phyloP scores from a whole-genome alignment of 140 eudicot genomes.

The Senecio squalidus region DNA sequence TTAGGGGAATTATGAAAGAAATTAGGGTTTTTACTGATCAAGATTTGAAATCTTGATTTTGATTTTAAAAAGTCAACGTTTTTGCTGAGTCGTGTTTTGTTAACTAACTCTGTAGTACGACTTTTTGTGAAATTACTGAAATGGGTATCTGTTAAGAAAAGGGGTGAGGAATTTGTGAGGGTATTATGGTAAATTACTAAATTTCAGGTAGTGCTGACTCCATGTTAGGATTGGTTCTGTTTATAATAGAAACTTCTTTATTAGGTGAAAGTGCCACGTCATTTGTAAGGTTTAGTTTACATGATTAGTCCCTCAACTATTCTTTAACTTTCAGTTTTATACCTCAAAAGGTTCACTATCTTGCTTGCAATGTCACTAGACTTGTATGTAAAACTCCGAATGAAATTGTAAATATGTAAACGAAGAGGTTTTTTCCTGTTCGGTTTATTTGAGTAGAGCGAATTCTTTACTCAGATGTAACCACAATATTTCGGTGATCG shows the following conservation, averaged over 20 bases:
- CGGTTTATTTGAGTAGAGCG: too few relatives aligned
- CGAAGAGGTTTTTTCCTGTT: too few relatives aligned
- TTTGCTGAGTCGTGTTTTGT: too few relatives aligned
- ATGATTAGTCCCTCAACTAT: conserved; percentile 2
- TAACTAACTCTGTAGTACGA: too few relatives aligned
- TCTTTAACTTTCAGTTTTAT: neutral
- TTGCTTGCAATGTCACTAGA: too few relatives aligned
- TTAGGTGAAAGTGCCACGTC: conserved; percentile 13
- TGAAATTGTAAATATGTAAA: too few relatives aligned
- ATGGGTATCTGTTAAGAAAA: neutral
- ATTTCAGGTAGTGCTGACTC: neutral
- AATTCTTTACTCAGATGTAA: too few relatives aligned
- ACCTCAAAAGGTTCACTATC: neutral
- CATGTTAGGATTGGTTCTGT: conserved; percentile 4
- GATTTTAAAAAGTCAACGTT: neutral
- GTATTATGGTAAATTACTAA: conserved; percentile 1
- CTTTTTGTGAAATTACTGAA: too few relatives aligned
- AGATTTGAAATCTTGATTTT: neutral
- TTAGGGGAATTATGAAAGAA: too few relatives aligned
- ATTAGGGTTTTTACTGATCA: neutral
- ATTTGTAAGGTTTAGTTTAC: neutral
- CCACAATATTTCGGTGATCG: too few relatives aligned
- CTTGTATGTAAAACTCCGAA: too few relatives aligned
- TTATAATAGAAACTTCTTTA: conserved; percentile 17
- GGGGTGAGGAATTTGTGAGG: neutral